Conservation (phyloP, 305 asterid species). For the Fraxinus greggii region DNA sequence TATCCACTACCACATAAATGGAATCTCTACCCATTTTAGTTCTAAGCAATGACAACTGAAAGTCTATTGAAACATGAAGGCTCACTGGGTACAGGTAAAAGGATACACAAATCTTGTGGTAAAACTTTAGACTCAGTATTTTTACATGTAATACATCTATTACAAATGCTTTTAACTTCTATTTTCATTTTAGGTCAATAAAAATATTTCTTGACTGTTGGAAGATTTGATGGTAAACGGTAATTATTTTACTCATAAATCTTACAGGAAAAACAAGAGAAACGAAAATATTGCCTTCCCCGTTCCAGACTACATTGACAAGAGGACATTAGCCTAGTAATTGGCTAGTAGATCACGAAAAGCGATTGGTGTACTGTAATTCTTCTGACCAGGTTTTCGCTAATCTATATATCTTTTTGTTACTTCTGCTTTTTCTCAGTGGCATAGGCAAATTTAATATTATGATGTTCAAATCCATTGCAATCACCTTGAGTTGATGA, state of each 20-base stretch:
- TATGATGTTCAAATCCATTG: neutral
- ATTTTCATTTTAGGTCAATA: too few relatives aligned
- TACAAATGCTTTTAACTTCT: too few relatives aligned
- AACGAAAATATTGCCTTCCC: conserved; percentile 32
- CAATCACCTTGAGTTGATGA: neutral
- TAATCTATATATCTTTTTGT: neutral
- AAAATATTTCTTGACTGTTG: neutral
- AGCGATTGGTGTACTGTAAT: neutral
- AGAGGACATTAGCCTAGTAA: conserved; percentile 19
- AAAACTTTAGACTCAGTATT: too few relatives aligned
- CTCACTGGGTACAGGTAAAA: too few relatives aligned
- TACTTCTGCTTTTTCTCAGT: neutral
- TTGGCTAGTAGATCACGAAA: conserved; percentile 20
- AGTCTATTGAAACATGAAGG: too few relatives aligned
- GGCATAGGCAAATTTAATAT: neutral
- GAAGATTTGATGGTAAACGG: neutral
- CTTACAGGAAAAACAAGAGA: conserved; percentile 47
- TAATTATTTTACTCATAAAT: neutral
- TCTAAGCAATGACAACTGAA: too few relatives aligned
- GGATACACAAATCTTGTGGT: too few relatives aligned
- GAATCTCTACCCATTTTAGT: too few relatives aligned
- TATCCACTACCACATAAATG: too few relatives aligned
- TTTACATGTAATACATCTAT: too few relatives aligned
- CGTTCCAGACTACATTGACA: conserved; percentile 39
- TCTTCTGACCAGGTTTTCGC: neutral